Conservation (phyloP, 768 basidiomycete species). For the Lentinula lateritia region DNA sequence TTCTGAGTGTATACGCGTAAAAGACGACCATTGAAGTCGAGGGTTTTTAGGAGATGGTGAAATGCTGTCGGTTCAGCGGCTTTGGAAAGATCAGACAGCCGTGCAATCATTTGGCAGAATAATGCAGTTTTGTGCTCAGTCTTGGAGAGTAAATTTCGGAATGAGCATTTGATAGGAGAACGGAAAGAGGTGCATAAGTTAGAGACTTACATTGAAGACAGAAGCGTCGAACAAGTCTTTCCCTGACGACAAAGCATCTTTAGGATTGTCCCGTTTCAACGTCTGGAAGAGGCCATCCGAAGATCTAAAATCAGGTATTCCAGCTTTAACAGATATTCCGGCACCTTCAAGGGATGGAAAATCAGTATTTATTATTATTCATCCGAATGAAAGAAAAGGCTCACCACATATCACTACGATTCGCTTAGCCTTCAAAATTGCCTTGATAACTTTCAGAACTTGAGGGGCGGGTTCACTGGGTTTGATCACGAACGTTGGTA, state of each 20-base stretch:
- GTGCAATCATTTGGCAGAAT: constrained; percentile 89
- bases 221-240: constrained; percentile 91
- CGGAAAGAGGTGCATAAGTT: no score
- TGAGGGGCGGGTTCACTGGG: constrained; percentile 42
- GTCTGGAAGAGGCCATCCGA: constrained; percentile 74
- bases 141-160: constrained; percentile 28
- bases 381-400: constrained; percentile 21
- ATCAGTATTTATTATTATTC: background rate
- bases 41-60: constrained; percentile 64
- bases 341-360: constrained; percentile 48
- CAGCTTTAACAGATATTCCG: constrained; percentile 82
- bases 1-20: constrained; percentile 92
- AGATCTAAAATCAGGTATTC: constrained; percentile 89
- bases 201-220: constrained; percentile 68
- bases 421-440: constrained; percentile 73
- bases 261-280: constrained; percentile 73
- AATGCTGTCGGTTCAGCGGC: constrained; percentile 77
- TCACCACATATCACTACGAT: constrained; percentile 84
- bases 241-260: constrained; percentile 63
- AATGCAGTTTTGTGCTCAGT: constrained; percentile 69
- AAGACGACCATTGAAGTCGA: constrained; percentile 73
- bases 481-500: constrained; percentile 50
- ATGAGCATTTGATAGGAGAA: background rate
- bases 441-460: constrained; percentile 49
- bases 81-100: constrained; percentile 66